phyloP scores from a whole-genome alignment of 1,139 yeast species.

The Kodamaea plutei region DNA sequence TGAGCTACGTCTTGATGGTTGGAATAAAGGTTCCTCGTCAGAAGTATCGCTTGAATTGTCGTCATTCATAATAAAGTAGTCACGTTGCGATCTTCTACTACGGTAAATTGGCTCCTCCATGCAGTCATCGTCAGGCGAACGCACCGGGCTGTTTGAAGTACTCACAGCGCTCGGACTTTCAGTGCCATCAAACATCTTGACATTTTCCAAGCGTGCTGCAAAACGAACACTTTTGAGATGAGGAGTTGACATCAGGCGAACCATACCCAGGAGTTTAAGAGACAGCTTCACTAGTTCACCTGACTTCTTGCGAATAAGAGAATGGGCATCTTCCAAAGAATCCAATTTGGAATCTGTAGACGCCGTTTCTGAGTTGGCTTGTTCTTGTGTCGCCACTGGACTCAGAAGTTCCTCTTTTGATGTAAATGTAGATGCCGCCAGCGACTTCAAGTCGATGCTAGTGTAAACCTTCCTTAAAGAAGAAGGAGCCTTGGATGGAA shows the following conservation, averaged over 20 bases:
- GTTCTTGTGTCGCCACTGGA: no score
- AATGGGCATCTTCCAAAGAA: constrained; percentile 11
- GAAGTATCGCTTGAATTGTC: constrained; percentile 17
- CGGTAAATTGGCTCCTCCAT: no score
- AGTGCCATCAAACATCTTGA: constrained; percentile 41
- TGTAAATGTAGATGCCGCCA: background rate
- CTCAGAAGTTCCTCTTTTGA: background rate
- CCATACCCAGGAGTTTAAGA: constrained; percentile 27
- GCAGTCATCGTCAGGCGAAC: constrained; percentile 27
- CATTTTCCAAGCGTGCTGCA: constrained; percentile 33
- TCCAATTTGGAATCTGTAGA: constrained; percentile 1
- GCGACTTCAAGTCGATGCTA: constrained; percentile 1
- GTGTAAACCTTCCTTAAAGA: constrained; percentile 5
- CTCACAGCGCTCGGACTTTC: constrained; percentile 40
- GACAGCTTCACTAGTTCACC: constrained; percentile 41
- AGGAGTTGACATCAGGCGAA: constrained; percentile 27
- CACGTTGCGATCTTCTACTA: constrained; percentile 6
- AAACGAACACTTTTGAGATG: constrained; percentile 33
- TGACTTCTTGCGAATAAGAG: constrained; percentile 32
- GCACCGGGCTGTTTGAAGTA: constrained; percentile 31
- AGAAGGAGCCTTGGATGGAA: constrained; percentile 6
- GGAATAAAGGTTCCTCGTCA: constrained; percentile 12
- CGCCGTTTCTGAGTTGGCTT: no score
- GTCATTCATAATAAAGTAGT: constrained; percentile 16
- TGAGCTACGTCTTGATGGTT: constrained; percentile 3